These are phyloP conservation scores for Fusarium citri DNA, from an alignment of 2,329 filamentous ascomycete species.

Conservation along the genomic window DNA sequence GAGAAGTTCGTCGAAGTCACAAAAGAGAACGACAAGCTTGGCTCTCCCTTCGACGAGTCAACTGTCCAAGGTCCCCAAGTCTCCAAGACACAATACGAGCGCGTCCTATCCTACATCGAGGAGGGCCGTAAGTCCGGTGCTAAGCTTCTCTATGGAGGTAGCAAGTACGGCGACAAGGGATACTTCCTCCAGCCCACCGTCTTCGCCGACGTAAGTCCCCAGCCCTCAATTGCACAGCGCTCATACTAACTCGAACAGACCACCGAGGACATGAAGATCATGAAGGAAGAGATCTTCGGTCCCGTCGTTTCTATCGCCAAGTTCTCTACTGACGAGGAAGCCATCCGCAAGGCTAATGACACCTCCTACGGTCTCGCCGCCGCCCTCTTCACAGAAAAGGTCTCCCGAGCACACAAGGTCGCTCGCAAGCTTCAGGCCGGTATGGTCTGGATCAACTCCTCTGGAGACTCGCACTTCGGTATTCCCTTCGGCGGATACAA, in stretches of 20 bases:
- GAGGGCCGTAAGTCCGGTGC: conserved; percentile 72
- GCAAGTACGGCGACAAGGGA: conserved; percentile 40
- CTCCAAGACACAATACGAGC: conserved; percentile 71
- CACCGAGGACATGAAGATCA: conserved; percentile 44
- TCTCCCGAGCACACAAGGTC: conserved; percentile 54
- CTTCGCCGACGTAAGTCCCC: conserved; percentile 43
- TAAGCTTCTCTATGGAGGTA: conserved; percentile 59
- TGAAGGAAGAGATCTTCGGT: conserved; percentile 49
- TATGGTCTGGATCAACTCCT: conserved; percentile 55
- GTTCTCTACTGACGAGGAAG: conserved; percentile 44
- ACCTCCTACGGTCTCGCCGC: conserved; percentile 66
- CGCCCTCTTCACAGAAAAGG: conserved; percentile 66
- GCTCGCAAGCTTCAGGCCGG: conserved; percentile 66
- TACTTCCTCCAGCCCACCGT: conserved; percentile 47
- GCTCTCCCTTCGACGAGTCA: conserved; percentile 70
- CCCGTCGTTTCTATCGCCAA: conserved; percentile 46
- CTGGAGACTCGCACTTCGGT: conserved; percentile 43
- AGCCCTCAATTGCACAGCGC: conserved; percentile 28
- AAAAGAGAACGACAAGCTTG: conserved; percentile 64
- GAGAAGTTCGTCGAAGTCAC: conserved; percentile 62
- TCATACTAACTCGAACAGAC: conserved; percentile 30
- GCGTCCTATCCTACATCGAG: conserved; percentile 73
- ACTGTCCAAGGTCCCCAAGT: conserved; percentile 76
- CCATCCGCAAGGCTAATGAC: conserved; percentile 50
- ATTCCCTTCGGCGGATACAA: conserved; percentile 48